Conservation (phyloP, 2,329 filamentous ascomycete species). For the Cordyceps farinosa region DNA sequence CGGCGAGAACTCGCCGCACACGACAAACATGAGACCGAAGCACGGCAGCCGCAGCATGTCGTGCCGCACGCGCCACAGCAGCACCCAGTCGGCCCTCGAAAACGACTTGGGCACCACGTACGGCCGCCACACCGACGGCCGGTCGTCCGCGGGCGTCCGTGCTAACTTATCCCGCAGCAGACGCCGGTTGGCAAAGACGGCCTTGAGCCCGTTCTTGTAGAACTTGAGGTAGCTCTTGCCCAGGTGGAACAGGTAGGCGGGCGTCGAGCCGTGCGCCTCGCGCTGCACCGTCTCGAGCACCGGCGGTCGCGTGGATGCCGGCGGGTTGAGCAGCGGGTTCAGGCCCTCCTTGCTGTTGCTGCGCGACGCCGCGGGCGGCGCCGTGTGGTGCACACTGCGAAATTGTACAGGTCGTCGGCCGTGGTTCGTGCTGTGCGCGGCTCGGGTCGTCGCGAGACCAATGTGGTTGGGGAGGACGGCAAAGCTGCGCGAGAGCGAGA, state of each 20-base stretch:
- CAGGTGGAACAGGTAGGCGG: conserved; percentile 52
- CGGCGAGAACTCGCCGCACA: conserved; percentile 85
- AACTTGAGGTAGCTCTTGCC: conserved; percentile 78
- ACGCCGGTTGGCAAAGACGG: conserved; percentile 65
- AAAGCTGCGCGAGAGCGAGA: conserved; percentile 17
- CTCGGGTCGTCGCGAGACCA: background rate
- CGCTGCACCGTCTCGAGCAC: conserved; percentile 60
- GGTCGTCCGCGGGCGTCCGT: conserved; percentile 51
- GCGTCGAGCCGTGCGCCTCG: conserved; percentile 31
- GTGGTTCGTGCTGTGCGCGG: conserved; percentile 13
- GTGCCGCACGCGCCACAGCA: conserved; percentile 62
- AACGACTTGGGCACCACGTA: conserved; percentile 33
- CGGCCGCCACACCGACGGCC: conserved; percentile 38
- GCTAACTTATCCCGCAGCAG: conserved; percentile 45
- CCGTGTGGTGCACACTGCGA: conserved; percentile 18
- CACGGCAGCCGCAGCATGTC: conserved; percentile 76
- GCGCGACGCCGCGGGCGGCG: conserved; percentile 17
- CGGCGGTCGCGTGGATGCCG: conserved; percentile 68
- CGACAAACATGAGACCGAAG: conserved; percentile 69
- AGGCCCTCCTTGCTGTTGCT: conserved; percentile 27
- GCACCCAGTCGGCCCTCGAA: conserved; percentile 66
- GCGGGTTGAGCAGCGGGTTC: conserved; percentile 61
- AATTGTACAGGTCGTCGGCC: background rate
- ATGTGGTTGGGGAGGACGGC: conserved; percentile 11
- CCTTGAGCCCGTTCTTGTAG: conserved; percentile 81